These are phyloP conservation scores for Vickermania spadyakhi DNA, from an alignment of 208 protist species.

Conservation along the genomic window DNA sequence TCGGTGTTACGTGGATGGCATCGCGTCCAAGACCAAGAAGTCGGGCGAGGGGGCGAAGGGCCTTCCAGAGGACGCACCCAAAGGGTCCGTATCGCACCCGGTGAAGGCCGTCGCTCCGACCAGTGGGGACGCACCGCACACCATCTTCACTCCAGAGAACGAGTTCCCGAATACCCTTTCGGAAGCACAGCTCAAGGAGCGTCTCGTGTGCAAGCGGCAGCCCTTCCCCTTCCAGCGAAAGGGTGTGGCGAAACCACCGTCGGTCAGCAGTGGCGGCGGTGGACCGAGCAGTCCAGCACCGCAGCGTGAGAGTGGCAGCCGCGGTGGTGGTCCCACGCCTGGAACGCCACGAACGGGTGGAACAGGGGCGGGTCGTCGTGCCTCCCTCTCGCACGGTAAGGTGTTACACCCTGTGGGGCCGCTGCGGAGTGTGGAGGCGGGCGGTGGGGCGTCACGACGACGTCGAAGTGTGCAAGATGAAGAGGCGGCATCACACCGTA, in stretches of 20 bases:
- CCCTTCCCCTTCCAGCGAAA: conserved; percentile 39
- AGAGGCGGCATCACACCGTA: neutral
- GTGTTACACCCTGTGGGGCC: neutral
- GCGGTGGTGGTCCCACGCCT: neutral
- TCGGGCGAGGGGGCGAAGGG: neutral
- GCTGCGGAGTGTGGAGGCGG: neutral
- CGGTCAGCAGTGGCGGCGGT: neutral
- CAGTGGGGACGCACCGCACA: neutral
- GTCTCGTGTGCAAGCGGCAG: conserved; percentile 13
- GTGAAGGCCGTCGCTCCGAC: neutral
- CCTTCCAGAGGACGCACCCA: neutral
- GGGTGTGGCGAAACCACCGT: conserved; percentile 19
- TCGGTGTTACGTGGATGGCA: conserved; percentile 57
- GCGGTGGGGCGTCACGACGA: neutral
- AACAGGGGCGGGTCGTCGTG: neutral
- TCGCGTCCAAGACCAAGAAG: conserved; percentile 12
- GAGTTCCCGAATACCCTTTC: conserved; percentile 72
- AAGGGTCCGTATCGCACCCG: neutral
- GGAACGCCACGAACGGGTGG: neutral
- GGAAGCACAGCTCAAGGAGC: conserved; percentile 29
- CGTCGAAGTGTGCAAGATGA: neutral
- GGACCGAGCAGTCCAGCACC: neutral
- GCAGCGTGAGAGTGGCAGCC: neutral
- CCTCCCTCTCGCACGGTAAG: neutral
- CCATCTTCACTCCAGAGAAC: conserved; percentile 57